These are phyloP conservation scores for Ceratocystis cubensis DNA, from an alignment of 2,329 filamentous ascomycete genomes.

Conservation along the genomic window DNA sequence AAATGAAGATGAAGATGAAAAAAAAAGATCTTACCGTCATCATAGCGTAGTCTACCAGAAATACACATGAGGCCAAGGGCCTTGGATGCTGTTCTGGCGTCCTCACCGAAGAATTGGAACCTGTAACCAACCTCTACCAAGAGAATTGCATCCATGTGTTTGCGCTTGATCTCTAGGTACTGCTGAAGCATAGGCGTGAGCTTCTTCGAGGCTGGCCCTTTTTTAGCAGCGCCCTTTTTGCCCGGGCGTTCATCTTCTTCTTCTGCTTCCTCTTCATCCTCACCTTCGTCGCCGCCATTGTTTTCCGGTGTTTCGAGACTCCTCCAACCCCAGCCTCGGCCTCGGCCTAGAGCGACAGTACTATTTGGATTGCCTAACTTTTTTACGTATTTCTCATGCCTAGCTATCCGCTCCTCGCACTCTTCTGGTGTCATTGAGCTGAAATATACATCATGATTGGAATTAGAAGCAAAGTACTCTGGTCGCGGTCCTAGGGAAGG, in stretches of 20 bases:
- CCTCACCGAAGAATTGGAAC: constrained; percentile 92
- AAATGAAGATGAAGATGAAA: constrained; percentile 18
- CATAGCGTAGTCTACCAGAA: constrained; percentile 84
- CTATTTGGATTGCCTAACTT: constrained; percentile 82
- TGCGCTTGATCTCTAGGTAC: constrained; percentile 83
- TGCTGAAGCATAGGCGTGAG: constrained; percentile 91
- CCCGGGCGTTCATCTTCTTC: constrained; percentile 40
- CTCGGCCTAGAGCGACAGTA: constrained; percentile 51
- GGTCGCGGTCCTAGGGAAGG: neutral
- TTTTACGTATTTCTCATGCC: constrained; percentile 72
- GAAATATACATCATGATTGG: constrained; percentile 17
- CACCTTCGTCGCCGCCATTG: constrained; percentile 41
- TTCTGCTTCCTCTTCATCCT: constrained; percentile 43
- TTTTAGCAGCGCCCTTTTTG: constrained; percentile 38
- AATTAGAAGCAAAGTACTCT: constrained; percentile 13
- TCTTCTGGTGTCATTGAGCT: constrained; percentile 34
- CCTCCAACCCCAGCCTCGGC: constrained; percentile 42
- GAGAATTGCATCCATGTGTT: constrained; percentile 77
- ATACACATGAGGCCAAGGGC: constrained; percentile 93
- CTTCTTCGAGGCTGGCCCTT: constrained; percentile 41
- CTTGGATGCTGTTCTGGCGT: constrained; percentile 78
- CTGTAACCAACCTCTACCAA: constrained; percentile 97
- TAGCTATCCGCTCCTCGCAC: constrained; percentile 48
- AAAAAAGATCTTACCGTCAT: constrained; percentile 52
- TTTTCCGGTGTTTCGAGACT: constrained; percentile 42